Evolutionary conservation across 2,329 filamentous ascomycete genomes (phyloP), one percentile per base, ranked within the genome.

Genomic region (Parastagonospora nodorum): DNA sequence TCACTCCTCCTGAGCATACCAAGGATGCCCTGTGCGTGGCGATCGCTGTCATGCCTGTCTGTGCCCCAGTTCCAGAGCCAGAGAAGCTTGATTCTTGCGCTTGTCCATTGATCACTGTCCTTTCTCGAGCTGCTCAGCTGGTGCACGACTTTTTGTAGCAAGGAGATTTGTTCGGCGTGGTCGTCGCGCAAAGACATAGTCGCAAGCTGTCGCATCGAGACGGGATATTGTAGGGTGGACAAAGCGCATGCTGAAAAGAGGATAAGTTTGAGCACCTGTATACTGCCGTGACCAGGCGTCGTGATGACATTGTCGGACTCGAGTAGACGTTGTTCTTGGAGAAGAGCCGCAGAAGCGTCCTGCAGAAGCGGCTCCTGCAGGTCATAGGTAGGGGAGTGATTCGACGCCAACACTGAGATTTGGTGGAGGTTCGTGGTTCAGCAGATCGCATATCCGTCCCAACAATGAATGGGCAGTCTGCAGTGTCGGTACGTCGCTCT

Each of bases 21-120:
- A 51, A 80, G 66, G 5, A 84, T 75, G 16, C 86, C 83, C 32
- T 75, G 75, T 24, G 74, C 76, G 15, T 64, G 66, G 19, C 70
- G 73, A 40, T 67, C 63, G 6, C 67, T 59, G 30, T 74, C 73
- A 42, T 74, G 67, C 11, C 57, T 74, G 51, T 82, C 78, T 19
- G 80, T 78, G 30, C 86, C 86, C 89, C 89, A 92, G 63, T 82
- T 82, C 66, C 86, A 84, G 28, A 93, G 77, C 89, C 89, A 93
- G 4, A 91, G 68, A 8, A 92, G 72, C 61, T 87, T 85, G 36
- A 82, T 81, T 50, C 88, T 81, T 10, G 83, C 80, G 45, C 76
- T 78, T 24, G 38, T 61, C 71, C 70, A 74, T 35, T 71, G 58
- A 30, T 79, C 79, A 51, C 89, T 86, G 45, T 89, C 85, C 31